Conservation (phyloP, 495 filamentous ascomycete species). For the Mycothermus thermophilus region DNA sequence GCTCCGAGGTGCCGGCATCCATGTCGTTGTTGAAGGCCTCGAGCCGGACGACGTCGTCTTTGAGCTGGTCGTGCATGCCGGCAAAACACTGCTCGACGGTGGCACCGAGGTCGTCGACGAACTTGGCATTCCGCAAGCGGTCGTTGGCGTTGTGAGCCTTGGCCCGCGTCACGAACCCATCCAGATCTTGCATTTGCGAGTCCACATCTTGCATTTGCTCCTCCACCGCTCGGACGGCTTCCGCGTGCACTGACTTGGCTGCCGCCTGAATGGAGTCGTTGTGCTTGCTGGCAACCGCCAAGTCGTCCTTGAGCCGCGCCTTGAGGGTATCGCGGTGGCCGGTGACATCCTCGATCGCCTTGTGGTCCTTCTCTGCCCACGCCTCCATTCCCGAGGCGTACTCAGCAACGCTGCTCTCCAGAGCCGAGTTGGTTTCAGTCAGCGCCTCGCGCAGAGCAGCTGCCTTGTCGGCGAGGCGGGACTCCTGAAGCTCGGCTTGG, state of each 20-base stretch:
- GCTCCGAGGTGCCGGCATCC: constrained; percentile 33
- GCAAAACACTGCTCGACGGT: constrained; percentile 58
- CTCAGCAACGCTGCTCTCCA: constrained; percentile 48
- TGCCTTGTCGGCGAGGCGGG: constrained; percentile 51
- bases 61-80: constrained; percentile 51
- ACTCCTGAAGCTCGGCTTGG: constrained; percentile 57
- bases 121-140: constrained; percentile 48
- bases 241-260: constrained; percentile 79
- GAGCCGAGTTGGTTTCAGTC: constrained; percentile 40
- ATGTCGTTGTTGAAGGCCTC: constrained; percentile 51
- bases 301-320: constrained; percentile 72
- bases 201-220: constrained; percentile 78
- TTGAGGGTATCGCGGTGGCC: constrained; percentile 65
- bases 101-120: constrained; percentile 43
- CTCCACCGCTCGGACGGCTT: constrained; percentile 80
- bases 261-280: constrained; percentile 65
- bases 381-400: constrained; percentile 60
- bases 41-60: constrained; percentile 45
- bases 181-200: constrained; percentile 72
- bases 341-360: constrained; percentile 54
- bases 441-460: constrained; percentile 48
- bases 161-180: constrained; percentile 79
- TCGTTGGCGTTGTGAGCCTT: constrained; percentile 67
- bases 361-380: constrained; percentile 57
- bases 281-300: constrained; percentile 70